phyloP scores from a whole-genome alignment of 306 rosid species.

The Rosa multiflora region DNA sequence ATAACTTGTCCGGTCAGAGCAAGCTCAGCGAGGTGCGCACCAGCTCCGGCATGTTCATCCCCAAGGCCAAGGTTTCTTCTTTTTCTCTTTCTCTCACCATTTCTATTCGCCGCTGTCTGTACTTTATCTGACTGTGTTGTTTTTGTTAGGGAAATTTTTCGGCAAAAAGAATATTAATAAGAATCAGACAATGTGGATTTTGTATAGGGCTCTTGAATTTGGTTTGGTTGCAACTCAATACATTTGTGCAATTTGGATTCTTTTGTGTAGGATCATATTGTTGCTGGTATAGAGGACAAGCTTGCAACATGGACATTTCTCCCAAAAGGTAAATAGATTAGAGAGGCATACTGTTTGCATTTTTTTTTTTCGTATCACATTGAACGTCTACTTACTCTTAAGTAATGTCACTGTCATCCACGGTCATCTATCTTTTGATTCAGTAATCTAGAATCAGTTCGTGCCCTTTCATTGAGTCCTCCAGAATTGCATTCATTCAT shows the following conservation, averaged over 20 bases:
- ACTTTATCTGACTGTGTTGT: neutral
- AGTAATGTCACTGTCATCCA: no score
- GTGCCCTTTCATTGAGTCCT: neutral
- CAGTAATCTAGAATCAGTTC: neutral
- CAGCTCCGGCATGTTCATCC: slow-evolving; percentile 94
- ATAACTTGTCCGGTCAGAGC: slow-evolving; percentile 68
- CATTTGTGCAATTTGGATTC: slow-evolving; percentile 11
- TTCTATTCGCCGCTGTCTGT: neutral
- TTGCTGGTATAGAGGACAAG: slow-evolving; percentile 94
- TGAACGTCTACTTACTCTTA: neutral
- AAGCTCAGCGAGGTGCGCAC: slow-evolving; percentile 83
- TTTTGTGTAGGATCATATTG: slow-evolving; percentile 71
- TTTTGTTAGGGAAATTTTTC: neutral
- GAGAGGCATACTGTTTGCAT: neutral
- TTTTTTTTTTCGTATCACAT: neutral
- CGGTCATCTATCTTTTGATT: neutral
- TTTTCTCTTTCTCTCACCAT: neutral
- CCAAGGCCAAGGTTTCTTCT: slow-evolving; percentile 70
- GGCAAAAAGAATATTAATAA: no score
- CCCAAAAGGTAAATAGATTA: slow-evolving; percentile 76
- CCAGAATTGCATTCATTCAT: neutral
- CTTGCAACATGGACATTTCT: slow-evolving; percentile 95
- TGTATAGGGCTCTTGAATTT: neutral
- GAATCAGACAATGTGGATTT: neutral
- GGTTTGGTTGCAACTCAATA: neutral